Conservation (phyloP, 805 yeast species). For the Grigorovia yakushimaensis region DNA sequence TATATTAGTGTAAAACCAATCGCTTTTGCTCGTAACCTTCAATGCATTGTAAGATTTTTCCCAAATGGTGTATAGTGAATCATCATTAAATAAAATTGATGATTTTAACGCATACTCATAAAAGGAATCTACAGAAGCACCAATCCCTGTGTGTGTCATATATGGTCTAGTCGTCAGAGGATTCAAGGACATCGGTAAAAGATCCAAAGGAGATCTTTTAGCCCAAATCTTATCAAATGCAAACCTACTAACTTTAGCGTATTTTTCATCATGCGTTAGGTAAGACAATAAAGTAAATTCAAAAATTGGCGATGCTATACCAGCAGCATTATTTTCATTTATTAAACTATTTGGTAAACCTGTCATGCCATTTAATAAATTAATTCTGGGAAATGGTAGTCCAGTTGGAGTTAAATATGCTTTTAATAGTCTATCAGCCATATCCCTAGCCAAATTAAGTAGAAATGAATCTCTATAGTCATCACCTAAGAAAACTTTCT, state of each 20-base stretch:
- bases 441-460: slow-evolving; percentile 59
- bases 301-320: slow-evolving; percentile 73
- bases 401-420: slow-evolving; percentile 58
- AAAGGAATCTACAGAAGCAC: slow-evolving; percentile 87
- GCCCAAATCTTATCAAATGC: slow-evolving; percentile 69
- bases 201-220: slow-evolving; percentile 46
- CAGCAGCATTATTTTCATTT: slow-evolving; percentile 75
- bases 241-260: slow-evolving; percentile 48
- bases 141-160: slow-evolving; percentile 53
- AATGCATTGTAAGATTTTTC: slow-evolving; percentile 49
- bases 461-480: slow-evolving; percentile 58
- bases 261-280: slow-evolving; percentile 64
- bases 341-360: slow-evolving; percentile 36
- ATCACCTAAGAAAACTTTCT: slow-evolving; percentile 30
- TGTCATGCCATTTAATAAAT: slow-evolving; percentile 36
- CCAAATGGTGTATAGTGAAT: slow-evolving; percentile 46
- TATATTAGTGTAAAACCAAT: slow-evolving; percentile 49
- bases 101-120: slow-evolving; percentile 82
- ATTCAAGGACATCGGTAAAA: slow-evolving; percentile 72
- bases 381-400: slow-evolving; percentile 74
- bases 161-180: slow-evolving; percentile 27
- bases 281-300: slow-evolving; percentile 71
- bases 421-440: slow-evolving; percentile 61
- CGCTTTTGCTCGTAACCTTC: slow-evolving; percentile 39
- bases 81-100: slow-evolving; percentile 60